A percentile compares a stretch with the other conserved stretches of the same genome.
phyloP scores from a whole-genome alignment of 73 alveolate genomes.

The Paramecium pentaurelia region DNA sequence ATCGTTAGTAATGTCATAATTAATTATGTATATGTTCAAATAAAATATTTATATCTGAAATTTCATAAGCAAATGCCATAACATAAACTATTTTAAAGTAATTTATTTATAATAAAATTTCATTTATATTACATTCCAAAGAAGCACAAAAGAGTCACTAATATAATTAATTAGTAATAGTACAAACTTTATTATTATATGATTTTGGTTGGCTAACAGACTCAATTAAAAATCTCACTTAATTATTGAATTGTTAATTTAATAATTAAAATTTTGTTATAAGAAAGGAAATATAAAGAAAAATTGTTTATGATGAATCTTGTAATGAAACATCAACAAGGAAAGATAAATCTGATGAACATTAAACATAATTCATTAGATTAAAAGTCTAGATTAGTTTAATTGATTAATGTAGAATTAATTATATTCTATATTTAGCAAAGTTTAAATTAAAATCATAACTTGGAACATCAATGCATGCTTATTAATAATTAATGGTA shows the following conservation, averaged over 20 bases:
- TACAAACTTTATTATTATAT: background rate
- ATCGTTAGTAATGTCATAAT: background rate
- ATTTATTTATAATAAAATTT: background rate
- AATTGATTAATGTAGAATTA: background rate
- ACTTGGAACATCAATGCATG: background rate
- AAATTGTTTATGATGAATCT: background rate
- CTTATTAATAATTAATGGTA: background rate
- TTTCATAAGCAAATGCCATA: background rate
- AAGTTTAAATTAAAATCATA: background rate
- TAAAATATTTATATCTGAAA: background rate
- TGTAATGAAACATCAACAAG: background rate
- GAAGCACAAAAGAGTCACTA: background rate
- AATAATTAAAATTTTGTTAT: background rate
- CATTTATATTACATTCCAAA: background rate
- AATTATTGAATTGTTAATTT: background rate
- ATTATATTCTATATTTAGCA: background rate
- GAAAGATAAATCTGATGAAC: background rate
- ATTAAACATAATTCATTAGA: background rate
- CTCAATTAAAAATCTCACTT: background rate
- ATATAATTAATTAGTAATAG: background rate
- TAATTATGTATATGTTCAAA: background rate
- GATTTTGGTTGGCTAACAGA: background rate
- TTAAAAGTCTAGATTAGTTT: background rate
- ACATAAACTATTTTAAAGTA: background rate
- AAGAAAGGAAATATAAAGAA: background rate